Conservation (phyloP, 768 basidiomycete species). For the Lyophyllum shimeji region DNA sequence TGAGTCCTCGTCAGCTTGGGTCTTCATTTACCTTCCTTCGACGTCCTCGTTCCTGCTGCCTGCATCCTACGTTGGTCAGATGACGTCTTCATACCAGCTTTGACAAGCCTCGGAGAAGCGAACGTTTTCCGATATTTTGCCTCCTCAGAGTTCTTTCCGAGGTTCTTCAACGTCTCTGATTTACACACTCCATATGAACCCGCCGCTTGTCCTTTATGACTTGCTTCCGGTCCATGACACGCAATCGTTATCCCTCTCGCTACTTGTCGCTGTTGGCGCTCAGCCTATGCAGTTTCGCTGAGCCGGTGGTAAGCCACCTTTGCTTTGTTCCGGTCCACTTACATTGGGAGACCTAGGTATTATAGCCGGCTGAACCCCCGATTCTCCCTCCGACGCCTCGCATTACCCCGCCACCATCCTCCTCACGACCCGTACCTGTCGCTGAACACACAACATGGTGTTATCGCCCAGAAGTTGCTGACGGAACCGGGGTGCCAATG, state of each 20-base stretch:
- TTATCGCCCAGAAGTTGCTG: background rate
- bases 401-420: background rate
- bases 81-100: too few species aligned
- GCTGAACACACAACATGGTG: background rate
- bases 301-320: background rate
- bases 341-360: background rate
- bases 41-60: too few species aligned
- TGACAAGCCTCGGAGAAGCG: too few species aligned
- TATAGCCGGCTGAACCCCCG: background rate
- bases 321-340: background rate
- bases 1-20: too few species aligned
- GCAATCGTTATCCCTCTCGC: background rate
- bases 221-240: background rate
- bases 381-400: background rate
- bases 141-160: background rate
- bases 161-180: background rate
- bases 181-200: background rate
- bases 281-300: background rate
- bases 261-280: background rate
- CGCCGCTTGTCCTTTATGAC: background rate
- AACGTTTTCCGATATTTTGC: background rate
- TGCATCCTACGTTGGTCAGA: too few species aligned
- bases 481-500: background rate
- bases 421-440: background rate
- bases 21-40: too few species aligned